phyloP scores from a whole-genome alignment of 441 rosid genomes.

The Flueggea neowawraea region DNA sequence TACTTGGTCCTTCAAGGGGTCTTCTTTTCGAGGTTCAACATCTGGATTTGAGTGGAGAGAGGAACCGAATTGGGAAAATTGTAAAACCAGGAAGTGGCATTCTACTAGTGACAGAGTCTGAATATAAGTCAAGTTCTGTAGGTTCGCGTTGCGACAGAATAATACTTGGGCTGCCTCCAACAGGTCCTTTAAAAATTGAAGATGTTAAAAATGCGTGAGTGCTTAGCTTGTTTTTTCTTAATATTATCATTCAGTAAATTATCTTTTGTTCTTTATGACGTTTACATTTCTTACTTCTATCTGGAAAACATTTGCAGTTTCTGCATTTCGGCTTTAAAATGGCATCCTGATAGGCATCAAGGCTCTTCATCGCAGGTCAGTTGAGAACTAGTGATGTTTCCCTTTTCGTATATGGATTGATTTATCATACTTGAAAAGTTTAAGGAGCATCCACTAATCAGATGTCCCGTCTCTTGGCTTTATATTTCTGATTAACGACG shows the following conservation, averaged over 20 bases:
- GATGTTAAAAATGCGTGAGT: constrained; percentile 75
- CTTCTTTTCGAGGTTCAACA: constrained; percentile 25
- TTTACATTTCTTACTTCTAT: neutral
- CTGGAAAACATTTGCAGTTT: constrained; percentile 41
- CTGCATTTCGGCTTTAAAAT: constrained; percentile 64
- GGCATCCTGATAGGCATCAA: constrained; percentile 96
- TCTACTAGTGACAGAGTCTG: constrained; percentile 33
- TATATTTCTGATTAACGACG: too few species aligned
- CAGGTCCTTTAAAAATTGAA: constrained; percentile 48
- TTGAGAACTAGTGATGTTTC: neutral
- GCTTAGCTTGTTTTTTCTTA: neutral
- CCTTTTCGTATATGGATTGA: too few species aligned
- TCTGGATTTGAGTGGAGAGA: constrained; percentile 55
- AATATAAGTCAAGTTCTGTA: constrained; percentile 23
- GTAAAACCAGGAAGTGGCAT: constrained; percentile 29
- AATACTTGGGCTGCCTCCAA: constrained; percentile 51
- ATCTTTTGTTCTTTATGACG: neutral
- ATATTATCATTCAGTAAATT: neutral
- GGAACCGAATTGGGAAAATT: constrained; percentile 21
- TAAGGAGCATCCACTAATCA: too few species aligned
- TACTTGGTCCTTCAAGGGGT: constrained; percentile 36
- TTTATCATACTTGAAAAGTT: too few species aligned
- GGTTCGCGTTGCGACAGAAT: constrained; percentile 53
- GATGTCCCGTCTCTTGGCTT: too few species aligned
- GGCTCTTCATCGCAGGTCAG: constrained; percentile 61